Evolutionary conservation across 495 filamentous ascomycete genomes (phyloP).

Genomic region (Xanthoparmelia taractica): DNA sequence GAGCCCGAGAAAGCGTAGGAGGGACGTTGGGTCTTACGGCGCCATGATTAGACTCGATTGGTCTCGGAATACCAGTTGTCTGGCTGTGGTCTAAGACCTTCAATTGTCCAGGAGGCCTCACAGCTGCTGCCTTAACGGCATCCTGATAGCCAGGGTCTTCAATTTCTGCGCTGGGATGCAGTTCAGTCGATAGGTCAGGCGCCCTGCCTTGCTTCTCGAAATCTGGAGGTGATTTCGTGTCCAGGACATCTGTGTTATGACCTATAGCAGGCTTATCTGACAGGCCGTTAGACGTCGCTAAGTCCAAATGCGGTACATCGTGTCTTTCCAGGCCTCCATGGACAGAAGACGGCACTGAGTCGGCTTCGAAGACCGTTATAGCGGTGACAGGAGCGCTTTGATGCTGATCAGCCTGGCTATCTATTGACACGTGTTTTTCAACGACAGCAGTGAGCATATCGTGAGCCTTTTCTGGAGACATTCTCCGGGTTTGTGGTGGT

Average conservation of each 20-base stretch:
- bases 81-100: conserved; percentile 13
- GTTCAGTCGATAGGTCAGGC: neutral
- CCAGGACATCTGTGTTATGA: neutral
- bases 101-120: neutral
- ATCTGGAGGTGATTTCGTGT: neutral
- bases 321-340: conserved; percentile 30
- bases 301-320: conserved; percentile 61
- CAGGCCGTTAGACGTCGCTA: conserved; percentile 48
- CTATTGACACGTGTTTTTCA: conserved; percentile 49
- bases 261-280: neutral
- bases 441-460: conserved; percentile 63
- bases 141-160: neutral
- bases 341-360: neutral
- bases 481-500: conserved; percentile 37
- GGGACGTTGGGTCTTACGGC: conserved; percentile 42
- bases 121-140: neutral
- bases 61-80: conserved; percentile 46
- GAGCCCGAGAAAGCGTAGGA: conserved; percentile 59
- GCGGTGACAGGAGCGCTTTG: conserved; percentile 20
- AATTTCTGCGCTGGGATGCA: neutral
- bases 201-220: neutral
- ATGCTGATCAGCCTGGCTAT: conserved; percentile 27
- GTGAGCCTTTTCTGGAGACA: conserved; percentile 60
- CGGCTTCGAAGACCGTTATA: conserved; percentile 3
- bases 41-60: conserved; percentile 38